A percentile compares a stretch with the other conserved stretches of the same genome.
Conservation (phyloP, 257 asterid genomes). For the Solanum gandarillasii region DNA sequence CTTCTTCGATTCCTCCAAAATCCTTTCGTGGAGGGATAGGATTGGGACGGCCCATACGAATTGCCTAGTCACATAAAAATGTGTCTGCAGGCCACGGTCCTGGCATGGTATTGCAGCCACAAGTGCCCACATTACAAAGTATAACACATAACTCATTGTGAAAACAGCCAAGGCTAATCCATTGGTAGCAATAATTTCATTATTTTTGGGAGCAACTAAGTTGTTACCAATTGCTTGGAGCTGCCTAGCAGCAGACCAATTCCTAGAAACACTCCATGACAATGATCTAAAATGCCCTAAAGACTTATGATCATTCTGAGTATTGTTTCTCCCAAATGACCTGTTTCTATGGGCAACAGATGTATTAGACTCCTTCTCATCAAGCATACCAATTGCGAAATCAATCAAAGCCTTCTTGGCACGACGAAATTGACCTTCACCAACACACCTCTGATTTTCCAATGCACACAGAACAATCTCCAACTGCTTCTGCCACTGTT, state of each 20-base stretch:
- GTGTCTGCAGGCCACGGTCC: slow-evolving; percentile 82
- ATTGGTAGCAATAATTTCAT: slow-evolving; percentile 47
- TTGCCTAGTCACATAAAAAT: slow-evolving; percentile 45
- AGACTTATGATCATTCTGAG: slow-evolving; percentile 30
- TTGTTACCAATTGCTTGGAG: slow-evolving; percentile 76
- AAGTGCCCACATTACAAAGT: slow-evolving; percentile 83
- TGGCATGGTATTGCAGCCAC: slow-evolving; percentile 99
- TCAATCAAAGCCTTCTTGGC: slow-evolving; percentile 71
- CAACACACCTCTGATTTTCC: slow-evolving; percentile 50
- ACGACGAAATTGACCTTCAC: slow-evolving; percentile 92
- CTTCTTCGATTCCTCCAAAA: slow-evolving; percentile 68
- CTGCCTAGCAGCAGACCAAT: slow-evolving; percentile 93
- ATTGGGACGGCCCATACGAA: slow-evolving; percentile 57
- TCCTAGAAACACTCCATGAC: slow-evolving; percentile 90
- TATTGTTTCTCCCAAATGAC: slow-evolving; percentile 59
- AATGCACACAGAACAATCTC: slow-evolving; percentile 74
- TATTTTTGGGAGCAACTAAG: slow-evolving; percentile 43
- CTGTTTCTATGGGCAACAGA: slow-evolving; percentile 56
- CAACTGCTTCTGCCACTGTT: slow-evolving; percentile 81
- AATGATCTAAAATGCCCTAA: slow-evolving; percentile 60
- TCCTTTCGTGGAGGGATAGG: slow-evolving; percentile 66
- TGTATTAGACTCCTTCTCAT: slow-evolving; percentile 45
- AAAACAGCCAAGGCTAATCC: slow-evolving; percentile 61
- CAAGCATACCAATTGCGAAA: slow-evolving; percentile 74
- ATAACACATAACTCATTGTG: slow-evolving; percentile 71